Conservation (phyloP, 495 filamentous ascomycete species). For the Penicillium ucsense region DNA sequence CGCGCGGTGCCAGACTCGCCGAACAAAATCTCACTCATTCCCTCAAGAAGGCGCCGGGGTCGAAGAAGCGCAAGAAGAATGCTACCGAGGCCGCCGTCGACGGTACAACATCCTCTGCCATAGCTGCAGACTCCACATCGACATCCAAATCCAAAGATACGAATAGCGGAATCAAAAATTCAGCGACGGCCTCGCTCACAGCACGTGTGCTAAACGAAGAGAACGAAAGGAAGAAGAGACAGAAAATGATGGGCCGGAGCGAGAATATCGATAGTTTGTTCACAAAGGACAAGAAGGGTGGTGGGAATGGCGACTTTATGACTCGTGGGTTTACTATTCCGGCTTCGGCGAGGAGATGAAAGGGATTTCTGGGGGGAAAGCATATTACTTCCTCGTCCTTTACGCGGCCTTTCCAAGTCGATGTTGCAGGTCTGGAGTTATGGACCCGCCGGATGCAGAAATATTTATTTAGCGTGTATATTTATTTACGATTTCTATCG, state of each 20-base stretch:
- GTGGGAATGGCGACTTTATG: slow-evolving; percentile 66
- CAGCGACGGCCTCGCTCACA: slow-evolving; percentile 73
- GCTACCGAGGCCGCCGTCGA: slow-evolving; percentile 17
- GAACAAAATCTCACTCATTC: slow-evolving; percentile 72
- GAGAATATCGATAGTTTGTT: slow-evolving; percentile 65
- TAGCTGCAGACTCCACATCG: background rate
- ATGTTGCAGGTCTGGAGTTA: no score
- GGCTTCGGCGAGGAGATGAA: slow-evolving; percentile 21
- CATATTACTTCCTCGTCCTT: background rate
- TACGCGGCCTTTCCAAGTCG: background rate
- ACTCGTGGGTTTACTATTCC: slow-evolving; percentile 64
- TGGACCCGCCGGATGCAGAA: no score
- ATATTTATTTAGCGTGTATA: no score
- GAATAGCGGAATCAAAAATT: slow-evolving; percentile 64
- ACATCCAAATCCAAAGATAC: slow-evolving; percentile 19
- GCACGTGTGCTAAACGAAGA: slow-evolving; percentile 80
- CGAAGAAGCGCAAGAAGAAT: slow-evolving; percentile 62
- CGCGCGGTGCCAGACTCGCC: slow-evolving; percentile 55
- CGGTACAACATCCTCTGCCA: background rate
- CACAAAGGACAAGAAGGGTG: slow-evolving; percentile 41
- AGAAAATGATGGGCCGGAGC: slow-evolving; percentile 57
- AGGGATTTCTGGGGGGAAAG: background rate
- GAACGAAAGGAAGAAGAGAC: slow-evolving; percentile 66
- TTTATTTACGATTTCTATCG: background rate
- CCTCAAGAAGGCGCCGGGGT: slow-evolving; percentile 67